phyloP scores from a whole-genome alignment of 305 asterid genomes.

The Ajuga reptans region DNA sequence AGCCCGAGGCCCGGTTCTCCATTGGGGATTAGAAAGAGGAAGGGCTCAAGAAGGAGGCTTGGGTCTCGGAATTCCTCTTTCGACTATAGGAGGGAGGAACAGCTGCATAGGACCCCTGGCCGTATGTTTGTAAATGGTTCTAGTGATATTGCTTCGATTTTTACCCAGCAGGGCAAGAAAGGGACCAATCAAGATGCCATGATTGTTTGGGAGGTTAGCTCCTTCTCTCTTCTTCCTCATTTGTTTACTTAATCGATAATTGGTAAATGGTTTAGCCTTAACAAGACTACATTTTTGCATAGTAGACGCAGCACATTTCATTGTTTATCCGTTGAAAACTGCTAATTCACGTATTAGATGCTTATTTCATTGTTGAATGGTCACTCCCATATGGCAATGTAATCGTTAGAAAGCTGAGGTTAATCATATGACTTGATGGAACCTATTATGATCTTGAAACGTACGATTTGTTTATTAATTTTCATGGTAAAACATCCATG shows the following conservation, averaged over 20 bases:
- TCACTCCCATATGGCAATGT: neutral
- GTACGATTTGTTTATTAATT: neutral
- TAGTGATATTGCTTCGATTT: constrained; percentile 64
- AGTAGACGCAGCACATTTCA: neutral
- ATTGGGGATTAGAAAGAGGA: constrained; percentile 36
- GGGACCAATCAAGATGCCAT: constrained; percentile 97
- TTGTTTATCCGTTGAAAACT: neutral
- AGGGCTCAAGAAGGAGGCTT: constrained; percentile 38
- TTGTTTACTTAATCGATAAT: neutral
- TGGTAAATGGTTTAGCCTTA: neutral
- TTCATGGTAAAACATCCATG: constrained; percentile 8
- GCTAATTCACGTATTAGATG: neutral
- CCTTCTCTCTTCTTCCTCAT: constrained; percentile 3
- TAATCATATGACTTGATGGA: neutral
- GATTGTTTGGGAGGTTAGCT: constrained; percentile 91
- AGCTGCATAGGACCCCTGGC: constrained; percentile 63
- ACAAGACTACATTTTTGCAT: neutral
- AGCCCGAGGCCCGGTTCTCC: constrained; percentile 58
- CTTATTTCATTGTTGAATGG: neutral
- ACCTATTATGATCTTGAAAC: neutral
- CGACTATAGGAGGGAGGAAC: constrained; percentile 55
- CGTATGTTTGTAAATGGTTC: constrained; percentile 80
- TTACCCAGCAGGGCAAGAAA: constrained; percentile 82
- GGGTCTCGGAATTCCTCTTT: constrained; percentile 60
- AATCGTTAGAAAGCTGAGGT: neutral